These are phyloP conservation scores for Ogataea henricii DNA, from an alignment of 805 yeast genomes.

Conservation along the genomic window DNA sequence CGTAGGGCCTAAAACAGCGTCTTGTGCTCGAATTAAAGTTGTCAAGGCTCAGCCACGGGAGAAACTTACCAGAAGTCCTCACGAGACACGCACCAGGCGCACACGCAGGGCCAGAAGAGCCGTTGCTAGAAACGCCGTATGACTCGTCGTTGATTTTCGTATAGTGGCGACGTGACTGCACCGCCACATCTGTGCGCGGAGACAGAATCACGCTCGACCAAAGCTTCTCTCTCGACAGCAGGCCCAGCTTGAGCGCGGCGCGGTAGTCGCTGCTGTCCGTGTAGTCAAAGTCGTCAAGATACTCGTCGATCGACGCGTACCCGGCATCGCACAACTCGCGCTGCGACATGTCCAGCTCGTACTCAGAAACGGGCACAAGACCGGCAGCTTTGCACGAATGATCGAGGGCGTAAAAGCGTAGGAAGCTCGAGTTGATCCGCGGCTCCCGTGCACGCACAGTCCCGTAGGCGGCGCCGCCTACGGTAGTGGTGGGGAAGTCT, in stretches of 20 bases:
- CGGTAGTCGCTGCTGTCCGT: conserved; percentile 14
- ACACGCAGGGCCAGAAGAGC: conserved; percentile 10
- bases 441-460: conserved; percentile 40
- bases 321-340: conserved; percentile 30
- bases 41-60: conserved; percentile 32
- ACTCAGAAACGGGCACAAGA: conserved; percentile 34
- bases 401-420: conserved; percentile 53
- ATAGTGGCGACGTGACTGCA: conserved; percentile 12
- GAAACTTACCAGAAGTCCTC: conserved; percentile 27
- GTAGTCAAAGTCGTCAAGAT: conserved; percentile 27
- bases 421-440: conserved; percentile 51
- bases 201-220: conserved; percentile 56
- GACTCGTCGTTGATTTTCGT: conserved; percentile 6
- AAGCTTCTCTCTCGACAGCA: conserved; percentile 48
- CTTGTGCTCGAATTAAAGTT: conserved; percentile 20
- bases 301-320: conserved; percentile 23
- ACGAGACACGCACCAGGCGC: conserved; percentile 16
- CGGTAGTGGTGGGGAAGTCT: background rate
- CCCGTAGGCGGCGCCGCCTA: conserved; percentile 1
- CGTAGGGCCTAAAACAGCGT: conserved; percentile 31
- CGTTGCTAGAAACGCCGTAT: background rate
- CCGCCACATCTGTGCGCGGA: conserved; percentile 45
- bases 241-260: conserved; percentile 37
- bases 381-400: conserved; percentile 41
- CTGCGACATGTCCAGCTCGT: conserved; percentile 36